Conservation (phyloP, 78 protist genomes). For the Cavenderia fasciculata region DNA sequence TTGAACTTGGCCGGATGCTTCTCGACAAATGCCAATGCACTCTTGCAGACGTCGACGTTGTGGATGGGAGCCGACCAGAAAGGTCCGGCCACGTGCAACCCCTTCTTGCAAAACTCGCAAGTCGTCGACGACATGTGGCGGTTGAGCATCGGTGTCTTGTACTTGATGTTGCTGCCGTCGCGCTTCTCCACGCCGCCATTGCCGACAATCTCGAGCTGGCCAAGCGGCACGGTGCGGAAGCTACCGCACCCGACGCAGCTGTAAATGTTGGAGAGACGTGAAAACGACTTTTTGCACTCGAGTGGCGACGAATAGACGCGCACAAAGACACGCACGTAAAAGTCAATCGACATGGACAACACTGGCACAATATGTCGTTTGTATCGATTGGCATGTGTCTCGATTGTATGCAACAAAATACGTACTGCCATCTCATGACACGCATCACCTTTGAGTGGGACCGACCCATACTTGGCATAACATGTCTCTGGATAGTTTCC, state of each 20-base stretch:
- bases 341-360: constrained; percentile 93
- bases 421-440: constrained; percentile 97
- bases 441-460: constrained; percentile 79
- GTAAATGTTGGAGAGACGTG: constrained; percentile 39
- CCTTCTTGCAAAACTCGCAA: constrained; percentile 41
- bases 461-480: constrained; percentile 93
- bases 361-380: constrained; percentile 91
- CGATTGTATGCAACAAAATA: constrained; percentile 84
- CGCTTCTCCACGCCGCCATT: constrained; percentile 1
- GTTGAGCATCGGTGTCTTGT: constrained; percentile 17
- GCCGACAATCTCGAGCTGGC: background rate
- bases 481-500: constrained; percentile 94
- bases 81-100: constrained; percentile 89
- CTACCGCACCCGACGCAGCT: constrained; percentile 90
- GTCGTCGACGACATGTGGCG: background rate
- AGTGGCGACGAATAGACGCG: constrained; percentile 49
- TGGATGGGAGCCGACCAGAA: constrained; percentile 92
- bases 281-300: constrained; percentile 27
- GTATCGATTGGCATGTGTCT: constrained; percentile 86
- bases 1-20: constrained; percentile 40
- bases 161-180: constrained; percentile 1
- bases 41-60: constrained; percentile 27
- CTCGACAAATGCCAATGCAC: constrained; percentile 11
- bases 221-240: constrained; percentile 83
- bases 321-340: constrained; percentile 97